Evolutionary conservation across 495 filamentous ascomycete species (phyloP), one percentile per base, ranked within the genome.

Genomic region (Haplographium delicatum): DNA sequence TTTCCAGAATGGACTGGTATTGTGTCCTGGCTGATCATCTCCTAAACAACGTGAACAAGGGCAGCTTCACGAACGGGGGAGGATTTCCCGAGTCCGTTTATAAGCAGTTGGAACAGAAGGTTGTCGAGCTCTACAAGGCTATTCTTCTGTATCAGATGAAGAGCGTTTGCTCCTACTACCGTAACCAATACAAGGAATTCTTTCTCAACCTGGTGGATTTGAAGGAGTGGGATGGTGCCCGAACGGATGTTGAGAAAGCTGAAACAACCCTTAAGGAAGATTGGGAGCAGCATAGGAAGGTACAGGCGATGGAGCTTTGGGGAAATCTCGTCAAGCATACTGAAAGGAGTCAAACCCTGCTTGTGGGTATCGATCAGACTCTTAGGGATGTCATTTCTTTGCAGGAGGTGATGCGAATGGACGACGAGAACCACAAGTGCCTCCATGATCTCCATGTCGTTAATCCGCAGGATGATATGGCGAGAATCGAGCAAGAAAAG

Each of bases 401-500:
- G n/a, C n/a, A n/a, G n/a, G n/a, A n/a, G n/a, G n/a, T n/a, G n/a
- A n/a, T n/a, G n/a, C n/a, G n/a, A n/a, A n/a, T n/a, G n/a, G n/a
- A n/a, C n/a, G n/a, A n/a, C n/a, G n/a, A n/a, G n/a, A n/a, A n/a
- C n/a, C n/a, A n/a, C n/a, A n/a, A n/a, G n/a, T n/a, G n/a, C n/a
- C n/a, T n/a, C n/a, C n/a, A n/a, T n/a, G n/a, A n/a, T n/a, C n/a
- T n/a, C n/a, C n/a, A n/a, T n/a, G n/a, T n/a, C n/a, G n/a, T n/a
- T n/a, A n/a, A n/a, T n/a, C n/a, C n/a, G n/a, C n/a, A n/a, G n/a
- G n/a, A n/a, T n/a, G 69, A 72, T 45, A 72, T 69, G 59, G 39
- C 37, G 9, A 62, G 62, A 20, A 70, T 76, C 40, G 60, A 70
- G 53, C 18, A 61, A 10, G 63, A 47, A 8, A 74, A 74, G 41